Base-by-base conservation (phyloP, 352 stramenopile species). In the Globisporangium cederbergense region DNA sequence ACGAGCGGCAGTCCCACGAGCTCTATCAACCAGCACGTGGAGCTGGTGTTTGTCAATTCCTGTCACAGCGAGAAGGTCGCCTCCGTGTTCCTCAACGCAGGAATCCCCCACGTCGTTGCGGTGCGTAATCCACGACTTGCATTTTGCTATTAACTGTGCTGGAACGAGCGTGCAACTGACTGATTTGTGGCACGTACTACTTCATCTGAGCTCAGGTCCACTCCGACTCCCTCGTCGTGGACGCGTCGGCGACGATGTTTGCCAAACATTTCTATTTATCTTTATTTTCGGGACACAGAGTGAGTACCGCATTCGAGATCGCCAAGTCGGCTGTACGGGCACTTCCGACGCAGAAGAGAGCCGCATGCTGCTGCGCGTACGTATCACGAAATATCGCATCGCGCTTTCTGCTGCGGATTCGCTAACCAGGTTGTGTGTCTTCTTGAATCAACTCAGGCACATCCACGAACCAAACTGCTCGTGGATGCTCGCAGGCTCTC, bases 71-170 rank as follows among this genome's bases (percentile, higher is more conserved):
- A 97, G 65, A 81, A 82, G 46, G 86, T 91, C n/a, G 91, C 90
- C 2, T 86, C 83, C 2, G 88, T 95, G 1, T 97, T 98, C 52
- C 72, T 96, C 36, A 85, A 91, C 38, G 91, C 90, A 2, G 91
- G 90, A 7, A 94, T 98, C 40, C 88, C 86, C 2, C 89, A 98
- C 64, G 90, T 98, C 8, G 86, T 98, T n/a, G 90, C 89, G 6
- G 86, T 96, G 70, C 25, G 75, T 66, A 42, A n/a, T 8, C n/a
- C 18, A 13, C 4, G 36, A 32, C 11, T 16, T 52, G 14, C 11
- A 4, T 5, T 20, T 20, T 54, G n/a, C 49, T 25, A 36, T 42
- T 20, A 7, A 14, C 11, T 51, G 20, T 38, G 1, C 8, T 25
- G 20, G 11, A 43, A 14, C 46, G 20, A 11, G n/a, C 30, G 28